These are phyloP conservation scores for Ceratobasidium sp. DNA, from an alignment of 1,284 basidiomycete genomes.

Conservation along the genomic window DNA sequence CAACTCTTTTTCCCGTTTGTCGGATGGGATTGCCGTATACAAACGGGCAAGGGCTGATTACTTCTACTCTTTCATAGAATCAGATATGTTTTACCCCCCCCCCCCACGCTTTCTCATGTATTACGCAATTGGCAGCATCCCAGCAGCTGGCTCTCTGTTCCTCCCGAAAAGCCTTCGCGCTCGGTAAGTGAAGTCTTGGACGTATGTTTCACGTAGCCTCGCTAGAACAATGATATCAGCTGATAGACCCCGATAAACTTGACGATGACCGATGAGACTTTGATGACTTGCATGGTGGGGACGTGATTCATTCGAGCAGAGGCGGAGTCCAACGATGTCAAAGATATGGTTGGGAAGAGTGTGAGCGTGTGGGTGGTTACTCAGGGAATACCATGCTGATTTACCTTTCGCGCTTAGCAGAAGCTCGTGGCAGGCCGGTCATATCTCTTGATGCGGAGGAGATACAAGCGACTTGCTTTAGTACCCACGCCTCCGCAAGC, in stretches of 20 bases:
- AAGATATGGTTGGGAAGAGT: constrained; percentile 85
- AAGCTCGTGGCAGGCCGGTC: constrained; percentile 79
- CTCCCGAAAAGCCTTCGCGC: constrained; percentile 88
- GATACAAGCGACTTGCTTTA: constrained; percentile 89
- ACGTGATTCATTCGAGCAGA: constrained; percentile 78
- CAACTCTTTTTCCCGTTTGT: constrained; percentile 20
- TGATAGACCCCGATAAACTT: constrained; percentile 91
- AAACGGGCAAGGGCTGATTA: constrained; percentile 89
- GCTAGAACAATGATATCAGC: constrained; percentile 60
- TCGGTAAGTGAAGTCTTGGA: constrained; percentile 63
- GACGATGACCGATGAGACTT: constrained; percentile 89
- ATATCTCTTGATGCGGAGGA: constrained; percentile 88
- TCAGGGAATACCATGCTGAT: background rate
- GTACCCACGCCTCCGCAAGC: constrained; percentile 97
- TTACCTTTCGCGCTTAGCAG: constrained; percentile 62
- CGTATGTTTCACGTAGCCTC: background rate
- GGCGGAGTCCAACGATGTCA: constrained; percentile 93
- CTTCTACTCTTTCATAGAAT: constrained; percentile 88
- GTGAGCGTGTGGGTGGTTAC: constrained; percentile 60
- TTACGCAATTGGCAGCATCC: constrained; percentile 87
- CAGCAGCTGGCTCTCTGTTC: constrained; percentile 83
- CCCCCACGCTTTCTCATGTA: constrained; percentile 90
- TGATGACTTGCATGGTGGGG: constrained; percentile 90
- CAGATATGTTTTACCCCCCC: constrained; percentile 82
- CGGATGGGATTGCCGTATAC: background rate